phyloP scores from a whole-genome alignment of 768 basidiomycete species.

The Pleurotus salmoneostramineus region DNA sequence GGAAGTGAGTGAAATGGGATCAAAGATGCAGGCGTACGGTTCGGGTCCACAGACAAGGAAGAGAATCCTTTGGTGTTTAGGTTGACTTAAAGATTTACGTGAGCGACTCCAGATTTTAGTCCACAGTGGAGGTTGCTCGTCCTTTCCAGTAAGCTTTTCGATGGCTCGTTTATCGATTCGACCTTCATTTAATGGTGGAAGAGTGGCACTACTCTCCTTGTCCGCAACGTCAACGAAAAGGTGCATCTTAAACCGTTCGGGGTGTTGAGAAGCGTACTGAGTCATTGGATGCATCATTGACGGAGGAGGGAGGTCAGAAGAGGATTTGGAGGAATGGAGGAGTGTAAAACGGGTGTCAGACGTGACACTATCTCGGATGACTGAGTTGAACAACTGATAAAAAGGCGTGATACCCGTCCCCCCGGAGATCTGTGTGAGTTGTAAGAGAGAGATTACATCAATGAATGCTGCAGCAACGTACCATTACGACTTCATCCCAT shows the following conservation, averaged over 20 bases:
- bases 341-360: constrained; percentile 60
- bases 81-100: neutral
- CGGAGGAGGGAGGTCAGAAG: constrained; percentile 67
- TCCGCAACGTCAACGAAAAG: constrained; percentile 61
- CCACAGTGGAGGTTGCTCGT: constrained; percentile 24
- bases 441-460: neutral
- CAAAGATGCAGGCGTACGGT: constrained; percentile 41
- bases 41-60: constrained; percentile 87
- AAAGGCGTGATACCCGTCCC: constrained; percentile 89
- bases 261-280: constrained; percentile 42
- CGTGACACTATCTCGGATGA: constrained; percentile 29
- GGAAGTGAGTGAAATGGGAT: neutral
- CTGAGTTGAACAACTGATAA: constrained; percentile 64
- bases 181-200: constrained; percentile 35
- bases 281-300: constrained; percentile 51
- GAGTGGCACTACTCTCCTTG: constrained; percentile 16
- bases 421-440: constrained; percentile 63
- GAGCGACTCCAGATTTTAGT: constrained; percentile 21
- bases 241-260: constrained; percentile 51
- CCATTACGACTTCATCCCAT: constrained; percentile 85
- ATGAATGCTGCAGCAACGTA: constrained; percentile 16
- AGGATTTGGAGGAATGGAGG: constrained; percentile 63
- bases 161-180: constrained; percentile 52
- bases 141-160: constrained; percentile 32
- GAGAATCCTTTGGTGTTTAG: constrained; percentile 36